These are phyloP conservation scores for Raffaelea ambrosiae DNA, from an alignment of 2,329 filamentous ascomycete species.

Conservation along the genomic window DNA sequence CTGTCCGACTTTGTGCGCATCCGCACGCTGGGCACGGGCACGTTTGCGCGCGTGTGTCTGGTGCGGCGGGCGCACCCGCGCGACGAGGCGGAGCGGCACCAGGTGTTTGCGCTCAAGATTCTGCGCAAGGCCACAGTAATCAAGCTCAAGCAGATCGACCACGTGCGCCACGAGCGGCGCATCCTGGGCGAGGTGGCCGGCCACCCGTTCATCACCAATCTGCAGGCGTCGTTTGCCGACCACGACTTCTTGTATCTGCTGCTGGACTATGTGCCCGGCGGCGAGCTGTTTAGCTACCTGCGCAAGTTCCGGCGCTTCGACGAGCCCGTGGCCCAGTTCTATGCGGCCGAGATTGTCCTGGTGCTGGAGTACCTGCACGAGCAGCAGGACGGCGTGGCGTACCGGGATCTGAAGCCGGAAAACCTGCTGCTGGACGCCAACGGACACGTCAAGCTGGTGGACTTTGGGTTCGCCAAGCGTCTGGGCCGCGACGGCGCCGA, in stretches of 20 bases:
- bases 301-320: slow-evolving; percentile 71
- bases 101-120: slow-evolving; percentile 77
- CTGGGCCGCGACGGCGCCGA: slow-evolving; percentile 44
- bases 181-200: slow-evolving; percentile 70
- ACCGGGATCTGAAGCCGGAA: slow-evolving; percentile 75
- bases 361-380: slow-evolving; percentile 77
- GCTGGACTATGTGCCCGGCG: slow-evolving; percentile 74
- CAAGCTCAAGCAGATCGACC: slow-evolving; percentile 77
- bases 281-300: slow-evolving; percentile 78
- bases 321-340: slow-evolving; percentile 70
- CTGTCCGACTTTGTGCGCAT: slow-evolving; percentile 61
- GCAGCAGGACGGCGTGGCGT: slow-evolving; percentile 66
- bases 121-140: slow-evolving; percentile 66
- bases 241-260: slow-evolving; percentile 73
- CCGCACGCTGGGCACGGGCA: slow-evolving; percentile 70
- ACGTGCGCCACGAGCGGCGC: slow-evolving; percentile 74
- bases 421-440: slow-evolving; percentile 71
- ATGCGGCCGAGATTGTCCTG: slow-evolving; percentile 74
- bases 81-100: slow-evolving; percentile 43
- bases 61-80: slow-evolving; percentile 51
- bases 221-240: slow-evolving; percentile 73
- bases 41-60: slow-evolving; percentile 75
- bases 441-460: slow-evolving; percentile 74
- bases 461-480: slow-evolving; percentile 80
- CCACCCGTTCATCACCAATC: slow-evolving; percentile 74